These are phyloP conservation scores for Paxillus rubicundulus DNA, from an alignment of 768 basidiomycete species.

Conservation along the genomic window DNA sequence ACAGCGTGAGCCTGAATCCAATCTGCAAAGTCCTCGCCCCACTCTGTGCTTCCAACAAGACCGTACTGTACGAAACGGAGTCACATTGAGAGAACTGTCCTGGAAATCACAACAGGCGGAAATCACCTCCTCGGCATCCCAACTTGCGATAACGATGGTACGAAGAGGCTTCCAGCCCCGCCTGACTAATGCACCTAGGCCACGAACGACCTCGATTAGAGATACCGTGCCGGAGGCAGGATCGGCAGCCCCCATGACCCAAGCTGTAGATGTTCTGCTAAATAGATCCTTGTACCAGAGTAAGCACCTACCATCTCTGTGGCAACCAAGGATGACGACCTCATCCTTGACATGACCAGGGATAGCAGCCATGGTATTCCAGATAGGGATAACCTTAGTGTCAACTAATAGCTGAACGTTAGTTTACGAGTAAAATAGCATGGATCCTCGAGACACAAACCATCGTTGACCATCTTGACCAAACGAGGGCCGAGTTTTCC, in stretches of 20 bases:
- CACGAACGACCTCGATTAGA: conserved; percentile 54
- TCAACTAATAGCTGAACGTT: conserved; percentile 47
- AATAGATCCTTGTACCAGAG: neutral
- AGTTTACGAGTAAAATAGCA: neutral
- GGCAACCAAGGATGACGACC: conserved; percentile 82
- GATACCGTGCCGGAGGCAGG: conserved; percentile 57
- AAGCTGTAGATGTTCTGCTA: conserved; percentile 11
- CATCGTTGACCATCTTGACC: conserved; percentile 55
- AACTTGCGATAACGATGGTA: conserved; percentile 73
- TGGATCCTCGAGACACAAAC: conserved; percentile 27
- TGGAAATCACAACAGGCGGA: neutral
- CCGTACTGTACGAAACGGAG: conserved; percentile 45
- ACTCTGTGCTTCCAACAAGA: conserved; percentile 85
- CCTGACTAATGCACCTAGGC: conserved; percentile 48
- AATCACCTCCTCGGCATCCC: conserved; percentile 73
- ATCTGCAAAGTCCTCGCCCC: conserved; percentile 85
- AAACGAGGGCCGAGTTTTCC: conserved; percentile 48
- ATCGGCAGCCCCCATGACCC: conserved; percentile 53
- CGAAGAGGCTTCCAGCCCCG: conserved; percentile 69
- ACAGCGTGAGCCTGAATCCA: conserved; percentile 82
- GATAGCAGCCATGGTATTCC: conserved; percentile 84
- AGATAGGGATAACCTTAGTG: conserved; percentile 80
- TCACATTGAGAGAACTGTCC: neutral
- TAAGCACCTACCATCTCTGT: conserved; percentile 70
- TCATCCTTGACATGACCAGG: conserved; percentile 84